Conservation (phyloP, 805 yeast genomes). For the Yueomyces sp. region DNA sequence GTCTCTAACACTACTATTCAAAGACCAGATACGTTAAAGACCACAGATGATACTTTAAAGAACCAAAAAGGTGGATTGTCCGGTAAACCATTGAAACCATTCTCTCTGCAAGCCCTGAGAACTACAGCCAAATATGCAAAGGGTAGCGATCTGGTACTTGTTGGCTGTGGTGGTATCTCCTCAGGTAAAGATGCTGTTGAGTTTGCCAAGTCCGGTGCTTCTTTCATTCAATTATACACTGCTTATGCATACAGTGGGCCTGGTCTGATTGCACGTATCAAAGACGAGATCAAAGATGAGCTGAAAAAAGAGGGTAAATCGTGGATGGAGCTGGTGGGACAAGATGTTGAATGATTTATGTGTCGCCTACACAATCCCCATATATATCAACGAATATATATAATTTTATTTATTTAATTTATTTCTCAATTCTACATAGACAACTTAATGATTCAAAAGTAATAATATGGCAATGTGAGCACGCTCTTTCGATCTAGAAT, state of each 20-base stretch:
- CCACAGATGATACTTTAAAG: slow-evolving; percentile 31
- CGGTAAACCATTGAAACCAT: slow-evolving; percentile 82
- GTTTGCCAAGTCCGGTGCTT: slow-evolving; percentile 87
- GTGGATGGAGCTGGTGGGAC: slow-evolving; percentile 71
- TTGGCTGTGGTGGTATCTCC: slow-evolving; percentile 94
- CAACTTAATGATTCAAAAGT: no score
- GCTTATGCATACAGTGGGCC: slow-evolving; percentile 91
- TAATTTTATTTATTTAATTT: no score
- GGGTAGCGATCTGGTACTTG: slow-evolving; percentile 55
- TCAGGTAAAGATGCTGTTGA: slow-evolving; percentile 80
- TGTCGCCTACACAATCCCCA: no score
- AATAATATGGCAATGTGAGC: no score
- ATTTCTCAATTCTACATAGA: no score
- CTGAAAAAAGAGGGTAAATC: slow-evolving; percentile 63
- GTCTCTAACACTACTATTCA: slow-evolving; percentile 85
- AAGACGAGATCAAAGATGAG: slow-evolving; percentile 28
- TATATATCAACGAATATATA: no score
- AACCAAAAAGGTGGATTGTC: slow-evolving; percentile 77
- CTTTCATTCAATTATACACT: slow-evolving; percentile 77
- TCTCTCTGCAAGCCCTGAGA: slow-evolving; percentile 57
- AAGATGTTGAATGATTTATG: slow-evolving; percentile 30
- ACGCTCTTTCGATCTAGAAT: no score
- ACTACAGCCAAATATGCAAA: slow-evolving; percentile 65
- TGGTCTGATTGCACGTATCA: slow-evolving; percentile 50
- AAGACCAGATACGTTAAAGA: slow-evolving; percentile 53